These are phyloP conservation scores for Lanzia echinophila DNA, from an alignment of 2,329 filamentous ascomycete species.

Conservation along the genomic window DNA sequence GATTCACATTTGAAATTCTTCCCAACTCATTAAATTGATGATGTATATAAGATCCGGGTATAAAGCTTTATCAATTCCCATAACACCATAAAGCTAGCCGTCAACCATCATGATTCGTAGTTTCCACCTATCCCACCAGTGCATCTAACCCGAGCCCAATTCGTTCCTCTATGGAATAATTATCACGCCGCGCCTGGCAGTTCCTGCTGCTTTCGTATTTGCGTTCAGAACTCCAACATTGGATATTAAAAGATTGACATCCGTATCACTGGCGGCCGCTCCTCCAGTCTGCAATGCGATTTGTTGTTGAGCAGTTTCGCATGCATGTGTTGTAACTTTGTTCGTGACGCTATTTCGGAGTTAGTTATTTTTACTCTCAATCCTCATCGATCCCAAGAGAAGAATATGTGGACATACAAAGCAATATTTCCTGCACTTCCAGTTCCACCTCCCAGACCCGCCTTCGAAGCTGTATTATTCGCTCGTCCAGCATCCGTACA, in stretches of 20 bases:
- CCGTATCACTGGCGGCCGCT: slow-evolving; percentile 15
- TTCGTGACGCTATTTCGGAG: slow-evolving; percentile 16
- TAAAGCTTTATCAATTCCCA: too few relatives aligned
- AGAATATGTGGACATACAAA: slow-evolving; percentile 12
- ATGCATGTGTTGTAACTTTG: slow-evolving; percentile 19
- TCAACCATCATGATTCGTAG: too few relatives aligned
- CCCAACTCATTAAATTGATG: too few relatives aligned
- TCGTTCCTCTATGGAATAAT: not conserved
- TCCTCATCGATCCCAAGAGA: not conserved
- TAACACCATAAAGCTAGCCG: too few relatives aligned
- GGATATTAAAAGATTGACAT: slow-evolving; percentile 20
- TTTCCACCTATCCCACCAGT: too few relatives aligned
- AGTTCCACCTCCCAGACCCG: slow-evolving; percentile 13
- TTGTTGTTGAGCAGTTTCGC: slow-evolving; percentile 19
- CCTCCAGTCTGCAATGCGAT: slow-evolving; percentile 11
- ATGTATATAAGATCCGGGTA: too few relatives aligned
- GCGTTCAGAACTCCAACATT: slow-evolving; percentile 23
- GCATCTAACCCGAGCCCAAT: not conserved
- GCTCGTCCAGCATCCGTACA: slow-evolving; percentile 15
- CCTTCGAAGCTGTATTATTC: slow-evolving; percentile 20
- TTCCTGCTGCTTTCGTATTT: slow-evolving; percentile 18
- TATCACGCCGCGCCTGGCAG: slow-evolving; percentile 10
- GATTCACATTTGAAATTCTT: too few relatives aligned
- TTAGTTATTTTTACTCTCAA: not conserved
- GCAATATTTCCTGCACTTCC: slow-evolving; percentile 19